Evolutionary conservation across 2,329 filamentous ascomycete genomes (phyloP).

Genomic region (Cladosporium sp.): DNA sequence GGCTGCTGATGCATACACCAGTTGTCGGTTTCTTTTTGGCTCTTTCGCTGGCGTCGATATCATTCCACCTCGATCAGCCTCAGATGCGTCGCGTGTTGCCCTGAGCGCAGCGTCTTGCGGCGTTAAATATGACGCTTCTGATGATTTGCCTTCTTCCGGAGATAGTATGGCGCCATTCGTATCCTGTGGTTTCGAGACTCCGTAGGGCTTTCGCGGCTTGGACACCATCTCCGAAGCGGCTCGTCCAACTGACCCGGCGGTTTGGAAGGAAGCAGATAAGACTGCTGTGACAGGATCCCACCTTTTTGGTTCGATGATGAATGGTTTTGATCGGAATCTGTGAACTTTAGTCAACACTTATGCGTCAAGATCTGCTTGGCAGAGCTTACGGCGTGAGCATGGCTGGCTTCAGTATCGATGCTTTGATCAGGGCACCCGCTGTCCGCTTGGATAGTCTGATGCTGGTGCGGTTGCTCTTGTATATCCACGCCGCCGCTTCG

Average conservation of each 20-base stretch:
- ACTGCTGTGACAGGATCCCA: constrained; percentile 39
- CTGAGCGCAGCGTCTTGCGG: neutral
- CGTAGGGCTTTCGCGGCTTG: constrained; percentile 55
- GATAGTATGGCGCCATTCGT: neutral
- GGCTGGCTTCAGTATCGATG: constrained; percentile 51
- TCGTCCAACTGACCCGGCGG: constrained; percentile 19
- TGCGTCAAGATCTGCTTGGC: constrained; percentile 63
- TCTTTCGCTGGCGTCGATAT: neutral
- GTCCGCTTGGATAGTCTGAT: constrained; percentile 61
- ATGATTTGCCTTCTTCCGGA: neutral
- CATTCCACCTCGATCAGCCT: neutral
- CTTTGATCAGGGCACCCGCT: constrained; percentile 62
- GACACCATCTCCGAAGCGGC: constrained; percentile 59
- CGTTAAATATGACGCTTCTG: neutral
- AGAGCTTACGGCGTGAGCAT: constrained; percentile 60
- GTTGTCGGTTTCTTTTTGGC: constrained; percentile 18
- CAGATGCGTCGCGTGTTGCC: constrained; percentile 18
- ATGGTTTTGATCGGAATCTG: constrained; percentile 24
- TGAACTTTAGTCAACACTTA: constrained; percentile 51
- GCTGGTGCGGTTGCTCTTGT: constrained; percentile 55
- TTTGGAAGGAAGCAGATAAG: constrained; percentile 23
- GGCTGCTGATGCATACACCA: constrained; percentile 24
- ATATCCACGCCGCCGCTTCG: constrained; percentile 64
- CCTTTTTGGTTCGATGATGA: constrained; percentile 37
- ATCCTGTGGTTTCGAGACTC: neutral